phyloP scores from a whole-genome alignment of 768 basidiomycete genomes.

The Cyathus striatus region DNA sequence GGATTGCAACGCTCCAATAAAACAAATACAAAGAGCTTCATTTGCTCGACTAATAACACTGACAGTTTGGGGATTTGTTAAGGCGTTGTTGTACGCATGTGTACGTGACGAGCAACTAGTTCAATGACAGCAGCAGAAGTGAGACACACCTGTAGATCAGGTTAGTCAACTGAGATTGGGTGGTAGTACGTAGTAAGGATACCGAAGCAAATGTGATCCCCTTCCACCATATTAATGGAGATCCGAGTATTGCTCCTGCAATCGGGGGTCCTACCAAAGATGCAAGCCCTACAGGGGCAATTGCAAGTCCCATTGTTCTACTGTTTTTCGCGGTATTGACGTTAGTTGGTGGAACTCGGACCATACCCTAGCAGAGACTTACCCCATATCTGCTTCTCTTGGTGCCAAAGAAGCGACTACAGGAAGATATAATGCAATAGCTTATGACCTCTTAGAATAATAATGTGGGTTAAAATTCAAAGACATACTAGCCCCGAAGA shows the following conservation, averaged over 20 bases:
- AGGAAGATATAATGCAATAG: slow-evolving; percentile 4
- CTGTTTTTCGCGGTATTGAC: background rate
- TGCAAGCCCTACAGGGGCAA: slow-evolving; percentile 4
- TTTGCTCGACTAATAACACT: too few relatives aligned
- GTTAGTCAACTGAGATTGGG: background rate
- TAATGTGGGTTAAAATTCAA: background rate
- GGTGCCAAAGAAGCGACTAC: slow-evolving; percentile 2
- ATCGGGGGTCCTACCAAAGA: slow-evolving; percentile 6
- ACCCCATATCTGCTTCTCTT: slow-evolving; percentile 5
- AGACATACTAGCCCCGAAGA: slow-evolving; percentile 6
- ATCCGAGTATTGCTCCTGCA: slow-evolving; percentile 4
- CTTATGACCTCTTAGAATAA: background rate
- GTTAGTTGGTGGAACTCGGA: background rate
- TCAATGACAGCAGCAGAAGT: slow-evolving; percentile 3
- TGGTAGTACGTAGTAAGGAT: background rate
- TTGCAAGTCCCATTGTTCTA: slow-evolving; percentile 4
- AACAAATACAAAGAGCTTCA: too few relatives aligned
- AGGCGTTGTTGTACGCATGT: too few relatives aligned
- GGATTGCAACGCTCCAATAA: too few relatives aligned
- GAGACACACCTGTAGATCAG: slow-evolving; percentile 1
- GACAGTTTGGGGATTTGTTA: too few relatives aligned
- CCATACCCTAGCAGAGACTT: background rate
- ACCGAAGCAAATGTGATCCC: slow-evolving; percentile 6
- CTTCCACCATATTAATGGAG: slow-evolving; percentile 7
- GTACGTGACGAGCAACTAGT: slow-evolving; percentile 4